Evolutionary conservation across 768 basidiomycete species (phyloP), one percentile per base, ranked within the genome.

Genomic region (Leccinum incarnatum): DNA sequence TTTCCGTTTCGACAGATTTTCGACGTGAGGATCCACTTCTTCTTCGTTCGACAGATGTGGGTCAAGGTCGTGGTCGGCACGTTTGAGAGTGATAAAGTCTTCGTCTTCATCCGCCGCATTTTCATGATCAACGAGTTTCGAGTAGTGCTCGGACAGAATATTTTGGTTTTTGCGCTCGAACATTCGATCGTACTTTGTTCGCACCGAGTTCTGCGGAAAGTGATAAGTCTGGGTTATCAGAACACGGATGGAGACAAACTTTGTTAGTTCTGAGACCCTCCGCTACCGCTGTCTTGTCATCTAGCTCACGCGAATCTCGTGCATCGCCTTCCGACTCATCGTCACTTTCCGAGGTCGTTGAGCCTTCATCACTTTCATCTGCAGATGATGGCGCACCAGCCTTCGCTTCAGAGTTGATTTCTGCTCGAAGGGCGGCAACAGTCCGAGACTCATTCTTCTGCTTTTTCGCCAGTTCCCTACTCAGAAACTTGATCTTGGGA

Each of bases 111-210:
- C 78, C 11, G 69, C 75, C 12, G 72, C 77, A 9, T 74, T 76
- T 45, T 77, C 78, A 63, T 88, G 88, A 60, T 92, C 90, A 59
- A 98, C 78, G 40, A 99, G 86, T 68, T 92, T 93, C 57, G 78
- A 81, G 76, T 97, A 98, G 72, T 97, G 95, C 59, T 87, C 84
- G 0, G 95, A 93, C 32, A 98, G 81, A 51, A 98, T 87, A 62
- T 86, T 88, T 72, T 97, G 95, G 70, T 97, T 98, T 72, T 93
- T 96, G 57, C 95, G 85, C 68, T 91, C 90, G 70, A 98, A 98
- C 95, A 99, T 98, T 54, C 93, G 85, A 73, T 98, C 96, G 72
- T 98, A 97, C 75, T 96, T 98, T 3, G 96, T 98, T 53, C 91
- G 84, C 0, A 90, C 87, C 10, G 71, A 69, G 47, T 73, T 66